Evolutionary conservation across 345 rosid genomes (phyloP).

Genomic region (Crucihimalaya himalaica): DNA sequence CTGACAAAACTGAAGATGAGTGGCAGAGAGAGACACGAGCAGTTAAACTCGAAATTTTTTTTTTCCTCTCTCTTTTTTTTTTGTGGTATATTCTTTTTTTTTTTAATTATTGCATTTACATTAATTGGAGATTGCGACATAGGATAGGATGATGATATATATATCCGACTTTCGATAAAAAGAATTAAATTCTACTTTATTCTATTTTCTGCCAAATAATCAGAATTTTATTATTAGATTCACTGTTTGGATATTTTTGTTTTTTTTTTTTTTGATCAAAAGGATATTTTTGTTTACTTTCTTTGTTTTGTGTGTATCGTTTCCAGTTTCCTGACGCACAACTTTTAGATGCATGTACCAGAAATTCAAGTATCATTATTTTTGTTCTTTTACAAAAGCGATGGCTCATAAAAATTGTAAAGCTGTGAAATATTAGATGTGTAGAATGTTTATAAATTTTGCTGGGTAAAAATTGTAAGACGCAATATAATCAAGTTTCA

Average conservation of each 20-base stretch:
- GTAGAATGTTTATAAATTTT: not conserved
- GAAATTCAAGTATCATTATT: not conserved
- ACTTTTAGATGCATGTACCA: conserved; percentile 26
- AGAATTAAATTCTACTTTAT: not conserved
- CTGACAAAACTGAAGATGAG: conserved; percentile 39
- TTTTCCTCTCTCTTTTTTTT: not conserved
- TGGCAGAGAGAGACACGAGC: conserved; percentile 32
- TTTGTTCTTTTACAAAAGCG: conserved; percentile 12
- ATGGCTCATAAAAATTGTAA: not conserved
- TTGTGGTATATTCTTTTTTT: not conserved
- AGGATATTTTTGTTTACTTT: conserved; percentile 11
- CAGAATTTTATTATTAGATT: not conserved
- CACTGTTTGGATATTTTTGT: not conserved
- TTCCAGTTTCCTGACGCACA: conserved; percentile 9
- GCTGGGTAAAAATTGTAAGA: not conserved
- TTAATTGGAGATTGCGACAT: conserved; percentile 14
- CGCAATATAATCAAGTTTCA: not conserved
- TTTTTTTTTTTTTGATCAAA: conserved; percentile 4
- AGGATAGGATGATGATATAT: not conserved
- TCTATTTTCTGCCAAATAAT: not conserved
- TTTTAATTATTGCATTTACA: not conserved
- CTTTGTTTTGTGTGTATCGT: not conserved
- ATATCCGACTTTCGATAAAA: conserved; percentile 1
- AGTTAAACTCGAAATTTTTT: conserved; percentile 25
- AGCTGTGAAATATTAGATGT: not conserved